These are phyloP conservation scores for Berkeleyomyces basicola DNA, from an alignment of 2,329 filamentous ascomycete genomes.

Conservation along the genomic window DNA sequence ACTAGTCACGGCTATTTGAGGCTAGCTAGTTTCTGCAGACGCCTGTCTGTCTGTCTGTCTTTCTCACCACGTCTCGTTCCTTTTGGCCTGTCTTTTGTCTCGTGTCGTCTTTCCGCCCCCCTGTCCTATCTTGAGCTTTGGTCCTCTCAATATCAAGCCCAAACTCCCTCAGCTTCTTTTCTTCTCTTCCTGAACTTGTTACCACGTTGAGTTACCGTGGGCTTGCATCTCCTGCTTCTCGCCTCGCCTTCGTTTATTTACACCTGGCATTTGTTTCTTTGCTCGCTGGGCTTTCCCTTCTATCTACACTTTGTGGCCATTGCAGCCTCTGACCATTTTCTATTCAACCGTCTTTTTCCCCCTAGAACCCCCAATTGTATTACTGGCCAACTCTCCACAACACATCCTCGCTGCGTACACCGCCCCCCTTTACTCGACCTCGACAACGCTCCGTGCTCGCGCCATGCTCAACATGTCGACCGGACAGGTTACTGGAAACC, in stretches of 20 bases:
- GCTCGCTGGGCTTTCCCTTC: neutral
- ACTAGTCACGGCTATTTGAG: conserved; percentile 34
- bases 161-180: conserved; percentile 8
- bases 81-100: conserved; percentile 11
- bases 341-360: neutral
- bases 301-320: conserved; percentile 18
- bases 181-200: conserved; percentile 2
- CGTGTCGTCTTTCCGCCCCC: conserved; percentile 13
- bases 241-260: conserved; percentile 1
- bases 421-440: neutral
- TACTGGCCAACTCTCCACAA: neutral
- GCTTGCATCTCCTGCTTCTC: neutral
- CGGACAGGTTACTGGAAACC: conserved; percentile 58
- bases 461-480: conserved; percentile 48
- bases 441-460: neutral
- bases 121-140: conserved; percentile 13
- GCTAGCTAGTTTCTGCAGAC: conserved; percentile 76
- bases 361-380: neutral
- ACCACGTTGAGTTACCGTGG: conserved; percentile 9
- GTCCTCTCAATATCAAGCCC: conserved; percentile 11
- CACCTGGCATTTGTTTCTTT: conserved; percentile 18
- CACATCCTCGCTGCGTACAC: neutral
- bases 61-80: neutral
- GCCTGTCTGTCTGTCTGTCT: conserved; percentile 17
- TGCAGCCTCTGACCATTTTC: conserved; percentile 5